Evolutionary conservation across 2,329 filamentous ascomycete species (phyloP).

Genomic region (Parafenestella ontariensis): DNA sequence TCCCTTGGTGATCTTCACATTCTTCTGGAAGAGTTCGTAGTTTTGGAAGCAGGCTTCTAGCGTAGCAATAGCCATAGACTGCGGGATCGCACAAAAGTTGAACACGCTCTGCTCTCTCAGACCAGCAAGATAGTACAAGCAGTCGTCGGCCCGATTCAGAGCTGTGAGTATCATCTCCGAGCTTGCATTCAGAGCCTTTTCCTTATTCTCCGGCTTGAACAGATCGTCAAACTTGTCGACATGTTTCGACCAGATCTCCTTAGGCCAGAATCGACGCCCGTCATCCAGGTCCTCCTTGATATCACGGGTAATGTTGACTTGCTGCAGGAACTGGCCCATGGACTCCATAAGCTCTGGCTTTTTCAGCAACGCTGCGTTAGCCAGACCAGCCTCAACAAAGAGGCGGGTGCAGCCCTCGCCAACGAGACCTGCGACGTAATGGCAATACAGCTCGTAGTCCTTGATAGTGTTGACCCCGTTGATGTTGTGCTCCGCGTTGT

Average conservation of each 20-base stretch:
- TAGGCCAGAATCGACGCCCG: slow-evolving; percentile 90
- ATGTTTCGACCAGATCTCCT: slow-evolving; percentile 96
- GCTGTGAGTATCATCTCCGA: slow-evolving; percentile 96
- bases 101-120: slow-evolving; percentile 96
- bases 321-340: slow-evolving; percentile 97
- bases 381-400: slow-evolving; percentile 86
- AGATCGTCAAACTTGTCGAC: slow-evolving; percentile 89
- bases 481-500: slow-evolving; percentile 80
- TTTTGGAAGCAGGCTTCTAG: slow-evolving; percentile 93
- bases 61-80: slow-evolving; percentile 96
- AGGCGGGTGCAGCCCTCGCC: slow-evolving; percentile 90
- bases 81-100: slow-evolving; percentile 98
- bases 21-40: slow-evolving; percentile 80
- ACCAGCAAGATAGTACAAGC: slow-evolving; percentile 96
- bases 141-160: slow-evolving; percentile 85
- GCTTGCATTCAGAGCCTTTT: slow-evolving; percentile 81
- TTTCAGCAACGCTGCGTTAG: slow-evolving; percentile 82
- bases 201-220: slow-evolving; percentile 79
- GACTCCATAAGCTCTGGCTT: slow-evolving; percentile 85
- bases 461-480: slow-evolving; percentile 82
- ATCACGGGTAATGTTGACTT: slow-evolving; percentile 98
- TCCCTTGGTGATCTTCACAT: slow-evolving; percentile 97
- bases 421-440: slow-evolving; percentile 98
- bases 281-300: slow-evolving; percentile 89
- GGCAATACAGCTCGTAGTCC: slow-evolving; percentile 96